Evolutionary conservation across 768 basidiomycete species (phyloP).

Genomic region (Cantharellus anzutake): DNA sequence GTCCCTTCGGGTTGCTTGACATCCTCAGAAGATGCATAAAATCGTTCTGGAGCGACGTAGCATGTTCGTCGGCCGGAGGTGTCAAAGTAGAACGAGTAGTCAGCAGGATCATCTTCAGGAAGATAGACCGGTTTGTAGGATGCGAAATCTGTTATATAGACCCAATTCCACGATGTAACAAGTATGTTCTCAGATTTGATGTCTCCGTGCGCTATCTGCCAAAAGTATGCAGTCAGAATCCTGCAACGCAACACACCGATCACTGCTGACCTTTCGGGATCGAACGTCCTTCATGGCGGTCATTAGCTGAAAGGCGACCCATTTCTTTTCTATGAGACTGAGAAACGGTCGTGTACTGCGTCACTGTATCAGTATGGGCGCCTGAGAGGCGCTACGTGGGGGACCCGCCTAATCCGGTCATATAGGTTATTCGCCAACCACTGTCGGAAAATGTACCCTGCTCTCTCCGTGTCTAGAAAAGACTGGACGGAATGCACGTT

Average conservation of each 20-base stretch:
- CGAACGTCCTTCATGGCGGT: conserved; percentile 69
- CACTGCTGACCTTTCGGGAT: conserved; percentile 32
- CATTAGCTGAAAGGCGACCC: conserved; percentile 90
- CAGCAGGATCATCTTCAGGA: conserved; percentile 89
- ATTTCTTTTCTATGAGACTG: conserved; percentile 82
- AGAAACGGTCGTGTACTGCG: conserved; percentile 88
- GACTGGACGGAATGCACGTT: conserved; percentile 81
- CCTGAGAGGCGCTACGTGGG: not conserved
- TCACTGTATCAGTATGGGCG: not conserved
- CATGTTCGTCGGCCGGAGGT: conserved; percentile 85
- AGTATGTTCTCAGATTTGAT: conserved; percentile 96
- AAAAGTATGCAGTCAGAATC: not conserved
- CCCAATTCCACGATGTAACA: conserved; percentile 90
- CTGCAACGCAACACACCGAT: not conserved
- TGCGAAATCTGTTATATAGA: conserved; percentile 90
- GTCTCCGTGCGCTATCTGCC: conserved; percentile 81
- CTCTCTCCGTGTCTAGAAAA: conserved; percentile 88
- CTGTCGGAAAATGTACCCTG: conserved; percentile 86
- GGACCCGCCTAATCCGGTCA: conserved; percentile 79
- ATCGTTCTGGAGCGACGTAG: conserved; percentile 91
- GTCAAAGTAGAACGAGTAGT: conserved; percentile 97
- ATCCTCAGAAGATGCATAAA: conserved; percentile 61
- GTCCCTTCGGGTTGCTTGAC: conserved; percentile 46
- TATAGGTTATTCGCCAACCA: conserved; percentile 91
- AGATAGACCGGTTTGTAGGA: conserved; percentile 86